Evolutionary conservation across 2,329 filamentous ascomycete genomes (phyloP), one percentile per base, ranked within the genome.

Genomic region (Trichoderma polysporum): DNA sequence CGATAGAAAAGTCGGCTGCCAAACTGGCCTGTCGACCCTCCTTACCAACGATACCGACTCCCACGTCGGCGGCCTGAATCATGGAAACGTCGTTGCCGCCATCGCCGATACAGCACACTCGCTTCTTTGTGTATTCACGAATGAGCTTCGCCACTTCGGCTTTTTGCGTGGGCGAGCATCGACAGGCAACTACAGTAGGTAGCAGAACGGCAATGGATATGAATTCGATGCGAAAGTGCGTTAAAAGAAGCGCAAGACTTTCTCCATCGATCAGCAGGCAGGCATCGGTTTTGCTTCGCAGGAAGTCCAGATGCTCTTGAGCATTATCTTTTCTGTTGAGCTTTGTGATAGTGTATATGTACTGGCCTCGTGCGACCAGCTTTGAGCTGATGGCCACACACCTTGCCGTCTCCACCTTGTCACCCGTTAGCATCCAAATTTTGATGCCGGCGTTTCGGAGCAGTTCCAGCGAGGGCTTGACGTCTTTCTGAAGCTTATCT

Each of bases 381-480:
- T 97, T 97, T 33, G 94, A 94, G 74, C 91, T 96, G 50, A 99
- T 91, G 2, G 95, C 96, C 13, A 99, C 94, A 78, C 95, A 99
- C 39, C 95, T 90, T 17, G 95, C 95, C 15, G 95, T 99, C 80
- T 99, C 95, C 2, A 99, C 92, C 79, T 99, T 99, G 83, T 99
- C 95, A 54, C 95, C 95, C 0, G 95, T 99, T 76, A 99, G 84
- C 95, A 99, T 99, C 95, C 95, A 99, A 59, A 99, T 98, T 79
- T 98, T 98, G 80, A 99, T 95, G 29, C 95, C 95, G 0, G 95
- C 95, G 74, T 99, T 99, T 71, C 95, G 92, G 61, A 99, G 86
- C 5, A 99, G 87, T 78, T 99, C 96, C 6, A 99, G 84, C 0
- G 93, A 97, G 1, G 94, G 91, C 77, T 98, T 99, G 74, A 99